These are phyloP conservation scores for Fusarium albosuccineum DNA, from an alignment of 2,329 filamentous ascomycete species.

Conservation along the genomic window DNA sequence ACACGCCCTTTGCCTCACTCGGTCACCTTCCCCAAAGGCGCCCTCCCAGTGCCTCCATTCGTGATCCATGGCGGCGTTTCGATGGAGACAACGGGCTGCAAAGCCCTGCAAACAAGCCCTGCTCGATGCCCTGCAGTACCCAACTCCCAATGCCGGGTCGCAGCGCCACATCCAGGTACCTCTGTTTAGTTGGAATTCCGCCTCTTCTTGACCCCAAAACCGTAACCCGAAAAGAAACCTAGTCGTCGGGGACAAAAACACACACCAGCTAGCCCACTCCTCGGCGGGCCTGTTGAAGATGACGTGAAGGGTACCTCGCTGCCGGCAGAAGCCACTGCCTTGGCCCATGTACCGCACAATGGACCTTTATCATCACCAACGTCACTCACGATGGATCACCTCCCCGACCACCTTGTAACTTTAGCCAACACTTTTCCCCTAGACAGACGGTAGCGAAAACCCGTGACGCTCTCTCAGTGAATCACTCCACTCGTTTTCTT, in stretches of 20 bases:
- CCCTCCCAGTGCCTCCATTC: neutral
- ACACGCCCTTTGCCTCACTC: conserved; percentile 31
- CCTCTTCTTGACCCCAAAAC: conserved; percentile 32
- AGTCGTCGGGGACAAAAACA: conserved; percentile 5
- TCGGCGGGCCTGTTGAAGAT: conserved; percentile 33
- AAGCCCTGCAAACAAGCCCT: conserved; percentile 24
- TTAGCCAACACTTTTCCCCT: conserved; percentile 32
- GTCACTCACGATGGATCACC: conserved; percentile 37
- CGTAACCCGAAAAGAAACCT: conserved; percentile 32
- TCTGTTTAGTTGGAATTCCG: conserved; percentile 35
- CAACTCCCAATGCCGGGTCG: conserved; percentile 20
- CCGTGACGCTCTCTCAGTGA: conserved; percentile 39
- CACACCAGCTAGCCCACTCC: conserved; percentile 31
- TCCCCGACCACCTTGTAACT: conserved; percentile 36
- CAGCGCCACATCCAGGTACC: conserved; percentile 31
- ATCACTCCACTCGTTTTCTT: conserved; percentile 37
- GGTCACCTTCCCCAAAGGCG: conserved; percentile 24
- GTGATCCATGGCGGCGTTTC: conserved; percentile 4
- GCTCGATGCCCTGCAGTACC: conserved; percentile 24
- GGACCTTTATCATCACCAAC: conserved; percentile 33
- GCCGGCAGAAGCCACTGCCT: conserved; percentile 21
- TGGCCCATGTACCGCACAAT: conserved; percentile 21
- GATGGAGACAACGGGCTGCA: conserved; percentile 17
- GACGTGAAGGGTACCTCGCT: conserved; percentile 29
- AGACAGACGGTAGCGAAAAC: conserved; percentile 33